Conservation (phyloP, 495 filamentous ascomycete genomes). For the Hypomontagnella monticulosa region DNA sequence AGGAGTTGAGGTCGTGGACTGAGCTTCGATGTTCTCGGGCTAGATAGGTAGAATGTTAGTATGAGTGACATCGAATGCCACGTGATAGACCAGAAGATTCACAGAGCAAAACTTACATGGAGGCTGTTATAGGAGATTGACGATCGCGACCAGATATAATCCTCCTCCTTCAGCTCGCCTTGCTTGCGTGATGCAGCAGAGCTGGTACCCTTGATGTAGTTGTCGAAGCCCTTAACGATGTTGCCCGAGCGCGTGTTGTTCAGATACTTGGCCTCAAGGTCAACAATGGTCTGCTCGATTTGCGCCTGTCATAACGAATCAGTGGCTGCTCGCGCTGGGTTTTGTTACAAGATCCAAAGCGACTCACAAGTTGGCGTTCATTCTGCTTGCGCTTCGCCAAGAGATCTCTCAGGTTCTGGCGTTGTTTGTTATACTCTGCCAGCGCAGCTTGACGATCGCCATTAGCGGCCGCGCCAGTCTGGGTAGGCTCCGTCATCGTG, state of each 20-base stretch:
- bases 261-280: conserved; percentile 86
- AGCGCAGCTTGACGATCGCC: conserved; percentile 51
- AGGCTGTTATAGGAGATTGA: conserved; percentile 64
- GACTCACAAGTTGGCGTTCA: conserved; percentile 57
- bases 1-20: conserved; percentile 49
- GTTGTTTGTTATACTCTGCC: conserved; percentile 62
- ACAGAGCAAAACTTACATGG: conserved; percentile 46
- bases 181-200: conserved; percentile 60
- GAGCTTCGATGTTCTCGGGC: conserved; percentile 53
- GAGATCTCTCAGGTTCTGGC: conserved; percentile 60
- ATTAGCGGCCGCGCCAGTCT: conserved; percentile 50
- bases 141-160: conserved; percentile 68
- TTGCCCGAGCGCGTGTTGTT: conserved; percentile 91
- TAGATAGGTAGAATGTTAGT: conserved; percentile 40
- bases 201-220: conserved; percentile 86
- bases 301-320: conserved; percentile 38
- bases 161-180: conserved; percentile 59
- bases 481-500: conserved; percentile 65
- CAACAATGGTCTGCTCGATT: conserved; percentile 82
- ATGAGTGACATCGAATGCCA: neutral
- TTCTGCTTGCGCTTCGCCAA: conserved; percentile 53
- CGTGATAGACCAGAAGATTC: neutral
- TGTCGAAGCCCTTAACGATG: conserved; percentile 97
- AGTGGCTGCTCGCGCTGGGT: neutral
- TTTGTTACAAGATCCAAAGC: neutral